These are phyloP conservation scores for Saccharomyces hybrid DNA, from an alignment of 1,139 yeast genomes.

Conservation along the genomic window DNA sequence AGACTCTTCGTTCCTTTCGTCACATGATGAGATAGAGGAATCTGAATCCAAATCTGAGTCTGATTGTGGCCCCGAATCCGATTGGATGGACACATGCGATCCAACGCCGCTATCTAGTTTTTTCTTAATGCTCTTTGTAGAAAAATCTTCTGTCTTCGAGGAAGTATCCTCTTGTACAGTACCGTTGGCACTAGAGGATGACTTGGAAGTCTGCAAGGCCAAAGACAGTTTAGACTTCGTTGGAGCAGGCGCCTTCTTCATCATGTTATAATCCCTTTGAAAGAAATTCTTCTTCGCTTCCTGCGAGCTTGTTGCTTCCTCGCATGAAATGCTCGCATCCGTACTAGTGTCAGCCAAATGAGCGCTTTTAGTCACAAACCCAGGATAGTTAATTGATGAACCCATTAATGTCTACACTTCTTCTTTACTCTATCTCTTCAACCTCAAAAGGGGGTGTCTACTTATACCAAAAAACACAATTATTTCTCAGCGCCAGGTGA, in stretches of 20 bases:
- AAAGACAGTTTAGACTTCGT: constrained; percentile 23
- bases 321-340: not conserved
- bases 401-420: constrained; percentile 12
- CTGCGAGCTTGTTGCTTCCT: not conserved
- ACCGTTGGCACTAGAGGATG: not conserved
- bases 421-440: not conserved
- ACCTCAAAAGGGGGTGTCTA: not conserved
- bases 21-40: constrained; percentile 24
- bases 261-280: not conserved
- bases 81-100: not conserved
- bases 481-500: not conserved
- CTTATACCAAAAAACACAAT: not conserved
- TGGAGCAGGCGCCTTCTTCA: constrained; percentile 5
- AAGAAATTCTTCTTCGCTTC: not conserved
- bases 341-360: constrained; percentile 1
- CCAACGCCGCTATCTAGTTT: not conserved
- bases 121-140: not conserved
- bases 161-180: not conserved
- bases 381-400: constrained; percentile 20
- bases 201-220: constrained; percentile 15
- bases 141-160: not conserved
- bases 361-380: constrained; percentile 12
- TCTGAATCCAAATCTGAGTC: not conserved
- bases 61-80: not conserved
- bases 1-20: constrained; percentile 54